phyloP scores from a whole-genome alignment of 208 protist species.

The Leptomonas pyrrhocoris region DNA sequence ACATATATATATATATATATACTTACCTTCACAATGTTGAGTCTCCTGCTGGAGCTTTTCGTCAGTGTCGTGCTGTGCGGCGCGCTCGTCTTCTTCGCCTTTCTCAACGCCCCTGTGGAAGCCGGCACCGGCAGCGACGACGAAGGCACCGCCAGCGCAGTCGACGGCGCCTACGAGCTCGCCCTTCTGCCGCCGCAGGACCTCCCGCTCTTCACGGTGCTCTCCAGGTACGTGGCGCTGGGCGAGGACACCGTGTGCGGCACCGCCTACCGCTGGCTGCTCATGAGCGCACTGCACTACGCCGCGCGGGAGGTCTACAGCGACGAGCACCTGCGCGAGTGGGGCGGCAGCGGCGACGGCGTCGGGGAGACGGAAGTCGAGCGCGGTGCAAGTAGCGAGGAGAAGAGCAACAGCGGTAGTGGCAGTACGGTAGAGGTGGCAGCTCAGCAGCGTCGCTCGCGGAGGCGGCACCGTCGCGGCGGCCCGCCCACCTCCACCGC shows the following conservation, averaged over 20 bases:
- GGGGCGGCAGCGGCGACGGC: neutral
- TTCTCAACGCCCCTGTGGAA: conserved; percentile 63
- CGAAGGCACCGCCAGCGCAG: conserved; percentile 9
- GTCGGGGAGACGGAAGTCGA: neutral
- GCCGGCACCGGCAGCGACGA: conserved; percentile 13
- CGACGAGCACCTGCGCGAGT: conserved; percentile 23
- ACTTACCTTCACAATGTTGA: conserved; percentile 59
- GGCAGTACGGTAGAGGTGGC: neutral
- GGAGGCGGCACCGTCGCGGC: conserved; percentile 27
- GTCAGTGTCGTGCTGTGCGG: conserved; percentile 58
- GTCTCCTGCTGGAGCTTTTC: conserved; percentile 67
- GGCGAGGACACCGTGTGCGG: conserved; percentile 22
- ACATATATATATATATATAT: too few relatives aligned
- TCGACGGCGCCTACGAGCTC: conserved; percentile 4
- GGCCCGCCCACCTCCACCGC: conserved; percentile 5
- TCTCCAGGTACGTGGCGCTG: conserved; percentile 14
- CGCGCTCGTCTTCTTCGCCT: conserved; percentile 62
- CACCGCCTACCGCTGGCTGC: conserved; percentile 30
- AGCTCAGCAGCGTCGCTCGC: conserved; percentile 3
- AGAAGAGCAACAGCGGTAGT: neutral
- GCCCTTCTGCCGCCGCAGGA: conserved; percentile 20
- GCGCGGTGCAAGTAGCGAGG: neutral
- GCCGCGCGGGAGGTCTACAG: conserved; percentile 28
- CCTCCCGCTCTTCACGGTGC: conserved; percentile 23
- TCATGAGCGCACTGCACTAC: conserved; percentile 31